Evolutionary conservation across 2,329 filamentous ascomycete genomes (phyloP).

Genomic region (Raffaelea arxii): DNA sequence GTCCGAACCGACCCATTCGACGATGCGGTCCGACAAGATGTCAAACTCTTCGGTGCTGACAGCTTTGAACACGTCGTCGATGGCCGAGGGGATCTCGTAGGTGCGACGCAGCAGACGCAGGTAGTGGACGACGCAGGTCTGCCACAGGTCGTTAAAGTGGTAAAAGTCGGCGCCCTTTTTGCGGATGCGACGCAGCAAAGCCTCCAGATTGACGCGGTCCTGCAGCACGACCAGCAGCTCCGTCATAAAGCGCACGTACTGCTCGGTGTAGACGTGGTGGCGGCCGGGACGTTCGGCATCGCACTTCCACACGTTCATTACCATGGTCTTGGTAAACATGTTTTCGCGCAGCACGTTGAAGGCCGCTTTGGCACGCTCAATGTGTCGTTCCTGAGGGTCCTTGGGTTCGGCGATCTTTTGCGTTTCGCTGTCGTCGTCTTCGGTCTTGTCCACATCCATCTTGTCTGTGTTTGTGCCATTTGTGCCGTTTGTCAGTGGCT

Average conservation of each 20-base stretch:
- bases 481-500: not conserved
- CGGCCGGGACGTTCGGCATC: slow-evolving; percentile 74
- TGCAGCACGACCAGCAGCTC: slow-evolving; percentile 62
- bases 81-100: slow-evolving; percentile 33
- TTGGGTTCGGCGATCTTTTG: not conserved
- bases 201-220: slow-evolving; percentile 68
- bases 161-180: slow-evolving; percentile 71
- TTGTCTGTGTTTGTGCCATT: not conserved
- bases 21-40: slow-evolving; percentile 42
- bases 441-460: not conserved
- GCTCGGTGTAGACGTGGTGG: slow-evolving; percentile 85
- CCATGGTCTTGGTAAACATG: slow-evolving; percentile 89
- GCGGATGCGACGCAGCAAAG: slow-evolving; percentile 67
- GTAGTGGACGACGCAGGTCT: slow-evolving; percentile 44
- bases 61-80: slow-evolving; percentile 47
- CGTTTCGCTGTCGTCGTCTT: not conserved
- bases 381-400: slow-evolving; percentile 39
- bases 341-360: slow-evolving; percentile 64
- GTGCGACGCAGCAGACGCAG: slow-evolving; percentile 41
- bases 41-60: slow-evolving; percentile 48
- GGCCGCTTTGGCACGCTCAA: slow-evolving; percentile 69
- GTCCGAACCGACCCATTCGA: slow-evolving; percentile 37
- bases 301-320: slow-evolving; percentile 90
- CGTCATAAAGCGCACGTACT: slow-evolving; percentile 77
- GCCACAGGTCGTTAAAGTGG: slow-evolving; percentile 52